Evolutionary conservation across 495 filamentous ascomycete species (phyloP), one percentile per base, ranked within the genome.

Genomic region (Apodospora peruviana): DNA sequence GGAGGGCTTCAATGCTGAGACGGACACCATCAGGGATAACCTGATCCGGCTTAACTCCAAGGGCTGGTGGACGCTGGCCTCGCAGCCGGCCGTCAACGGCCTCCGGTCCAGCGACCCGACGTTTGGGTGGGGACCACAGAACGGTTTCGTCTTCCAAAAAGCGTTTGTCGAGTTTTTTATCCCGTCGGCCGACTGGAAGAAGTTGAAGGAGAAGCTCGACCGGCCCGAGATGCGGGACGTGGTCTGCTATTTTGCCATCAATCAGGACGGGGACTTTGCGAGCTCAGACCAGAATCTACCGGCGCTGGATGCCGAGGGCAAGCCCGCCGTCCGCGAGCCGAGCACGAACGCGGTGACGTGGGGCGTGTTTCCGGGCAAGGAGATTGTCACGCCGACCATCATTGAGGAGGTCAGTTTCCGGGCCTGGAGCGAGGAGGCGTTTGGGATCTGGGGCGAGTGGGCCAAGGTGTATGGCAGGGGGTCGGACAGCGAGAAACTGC

Each of bases 121-220:
- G 45, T 95, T 95, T 64, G 93, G 93, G 48, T 98, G 93, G 93
- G 93, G 93, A 11, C 93, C 93, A 0, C 81, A 79, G 35, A 82
- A 90, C 53, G 93, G 93, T 2, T 97, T 94, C 65, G 89, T 97
- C 43, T 98, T 96, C 74, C 93, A 98, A 58, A 98, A 98, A 67
- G 84, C 93, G 0, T 98, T 98, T 62, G 90, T 98, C 34, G 93
- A 98, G 66, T 88, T 96, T 71, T 97, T 97, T 73, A 67, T 91
- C 37, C 82, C 91, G 0, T 65, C 69, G 3, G 59, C 69, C 0
- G 86, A 90, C 65, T 96, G 88, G 82, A 63, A 70, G 14, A 63
- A 60, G 22, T 71, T 97, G 12, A 76, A 80, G 48, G 70, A 72
- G 16, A 73, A 79, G 40, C 79, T 97, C 23, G 70, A 69, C 14